Evolutionary conservation across 768 basidiomycete genomes (phyloP).

Genomic region (Pleurotus sapidus): DNA sequence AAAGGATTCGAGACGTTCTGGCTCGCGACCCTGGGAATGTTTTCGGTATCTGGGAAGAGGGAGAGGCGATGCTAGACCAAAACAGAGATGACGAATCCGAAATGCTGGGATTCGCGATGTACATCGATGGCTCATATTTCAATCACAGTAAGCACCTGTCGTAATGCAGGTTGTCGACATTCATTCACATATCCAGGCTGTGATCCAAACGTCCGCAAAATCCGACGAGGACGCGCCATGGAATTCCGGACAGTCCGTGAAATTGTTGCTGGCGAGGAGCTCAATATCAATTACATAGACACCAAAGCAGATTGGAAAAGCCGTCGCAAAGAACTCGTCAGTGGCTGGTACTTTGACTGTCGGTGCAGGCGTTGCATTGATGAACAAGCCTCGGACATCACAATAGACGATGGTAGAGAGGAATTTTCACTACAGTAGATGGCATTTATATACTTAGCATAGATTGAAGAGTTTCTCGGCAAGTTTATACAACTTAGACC

Average conservation of each 20-base stretch:
- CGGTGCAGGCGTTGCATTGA: constrained; percentile 41
- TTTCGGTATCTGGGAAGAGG: constrained; percentile 62
- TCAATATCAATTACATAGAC: constrained; percentile 58
- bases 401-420: neutral
- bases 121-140: constrained; percentile 60
- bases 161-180: neutral
- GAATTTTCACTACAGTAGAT: neutral
- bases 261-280: constrained; percentile 47
- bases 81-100: constrained; percentile 23
- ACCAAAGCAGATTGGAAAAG: constrained; percentile 12
- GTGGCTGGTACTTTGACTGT: constrained; percentile 60
- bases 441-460: neutral
- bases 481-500: neutral
- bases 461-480: neutral
- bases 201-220: constrained; percentile 48
- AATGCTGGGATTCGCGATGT: constrained; percentile 68
- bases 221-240: constrained; percentile 38
- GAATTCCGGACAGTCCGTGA: constrained; percentile 43
- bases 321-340: constrained; percentile 35
- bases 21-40: constrained; percentile 63
- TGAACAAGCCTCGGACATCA: constrained; percentile 18
- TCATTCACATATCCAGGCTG: constrained; percentile 36
- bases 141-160: constrained; percentile 51
- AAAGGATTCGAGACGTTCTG: constrained; percentile 50
- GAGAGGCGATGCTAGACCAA: constrained; percentile 5